These are phyloP conservation scores for Ascocoryne sarcoides DNA, from an alignment of 2,329 filamentous ascomycete species.

Conservation along the genomic window DNA sequence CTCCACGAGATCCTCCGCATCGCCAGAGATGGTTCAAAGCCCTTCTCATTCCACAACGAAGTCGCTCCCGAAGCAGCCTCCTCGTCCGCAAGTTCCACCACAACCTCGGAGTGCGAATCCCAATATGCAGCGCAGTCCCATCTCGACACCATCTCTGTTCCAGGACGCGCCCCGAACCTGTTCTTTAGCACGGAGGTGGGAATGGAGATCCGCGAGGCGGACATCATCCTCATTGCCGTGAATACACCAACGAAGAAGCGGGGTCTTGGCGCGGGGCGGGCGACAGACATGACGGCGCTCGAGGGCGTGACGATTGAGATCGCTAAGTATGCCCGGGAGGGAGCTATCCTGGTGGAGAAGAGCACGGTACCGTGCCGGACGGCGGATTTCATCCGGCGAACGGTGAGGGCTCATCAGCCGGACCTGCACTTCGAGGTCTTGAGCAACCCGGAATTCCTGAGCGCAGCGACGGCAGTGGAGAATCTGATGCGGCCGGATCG, in stretches of 20 bases:
- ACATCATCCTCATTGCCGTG: conserved; percentile 67
- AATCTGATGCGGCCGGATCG: conserved; percentile 65
- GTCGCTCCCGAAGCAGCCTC: conserved; percentile 22
- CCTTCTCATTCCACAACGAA: conserved; percentile 34
- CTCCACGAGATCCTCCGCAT: conserved; percentile 59
- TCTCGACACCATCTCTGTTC: conserved; percentile 28
- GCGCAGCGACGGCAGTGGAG: conserved; percentile 65
- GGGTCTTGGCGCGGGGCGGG: conserved; percentile 60
- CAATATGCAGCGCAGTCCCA: conserved; percentile 22
- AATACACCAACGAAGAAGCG: conserved; percentile 71
- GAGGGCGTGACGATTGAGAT: conserved; percentile 62
- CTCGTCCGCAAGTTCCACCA: conserved; percentile 25
- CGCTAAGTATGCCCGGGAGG: conserved; percentile 54
- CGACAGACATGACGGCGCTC: conserved; percentile 64
- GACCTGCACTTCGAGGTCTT: conserved; percentile 64
- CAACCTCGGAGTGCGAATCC: conserved; percentile 28
- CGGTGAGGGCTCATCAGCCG: conserved; percentile 53
- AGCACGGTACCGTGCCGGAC: conserved; percentile 72
- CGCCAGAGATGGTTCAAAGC: conserved; percentile 48
- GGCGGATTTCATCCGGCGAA: conserved; percentile 59
- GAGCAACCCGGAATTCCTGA: conserved; percentile 75
- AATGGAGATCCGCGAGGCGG: conserved; percentile 53
- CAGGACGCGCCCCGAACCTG: conserved; percentile 52
- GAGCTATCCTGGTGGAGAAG: conserved; percentile 73
- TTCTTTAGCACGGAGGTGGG: conserved; percentile 64